Conservation (phyloP, 2,329 filamentous ascomycete genomes). For the Pseudopithomyces maydicus region DNA sequence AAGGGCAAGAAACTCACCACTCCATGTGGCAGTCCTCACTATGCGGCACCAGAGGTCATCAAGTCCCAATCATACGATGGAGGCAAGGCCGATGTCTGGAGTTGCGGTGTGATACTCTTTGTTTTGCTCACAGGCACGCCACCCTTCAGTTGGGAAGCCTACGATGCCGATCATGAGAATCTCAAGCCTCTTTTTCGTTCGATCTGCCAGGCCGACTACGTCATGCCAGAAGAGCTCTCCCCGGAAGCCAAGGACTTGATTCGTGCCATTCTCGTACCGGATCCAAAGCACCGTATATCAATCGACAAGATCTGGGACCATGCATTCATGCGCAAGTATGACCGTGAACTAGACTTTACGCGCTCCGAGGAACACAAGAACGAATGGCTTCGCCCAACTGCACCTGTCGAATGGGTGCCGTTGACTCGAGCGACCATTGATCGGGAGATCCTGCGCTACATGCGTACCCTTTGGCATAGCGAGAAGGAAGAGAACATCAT, state of each 20-base stretch:
- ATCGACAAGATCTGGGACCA: constrained; percentile 86
- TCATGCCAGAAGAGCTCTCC: constrained; percentile 59
- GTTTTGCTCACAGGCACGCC: constrained; percentile 83
- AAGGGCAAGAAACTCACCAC: constrained; percentile 79
- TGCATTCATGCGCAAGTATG: constrained; percentile 83
- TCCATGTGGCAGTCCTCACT: constrained; percentile 94
- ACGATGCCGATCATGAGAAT: constrained; percentile 58
- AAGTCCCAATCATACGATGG: constrained; percentile 78
- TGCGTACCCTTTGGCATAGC: constrained; percentile 90
- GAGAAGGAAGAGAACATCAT: constrained; percentile 75
- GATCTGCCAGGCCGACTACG: constrained; percentile 56
- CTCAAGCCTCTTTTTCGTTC: constrained; percentile 67
- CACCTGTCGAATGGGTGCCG: constrained; percentile 67
- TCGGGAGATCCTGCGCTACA: constrained; percentile 78
- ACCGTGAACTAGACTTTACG: constrained; percentile 72
- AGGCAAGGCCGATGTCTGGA: constrained; percentile 91
- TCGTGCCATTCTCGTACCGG: constrained; percentile 74
- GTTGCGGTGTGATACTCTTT: constrained; percentile 76
- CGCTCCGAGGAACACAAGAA: constrained; percentile 63
- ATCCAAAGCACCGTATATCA: constrained; percentile 78
- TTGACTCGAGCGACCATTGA: constrained; percentile 73
- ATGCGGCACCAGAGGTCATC: constrained; percentile 91
- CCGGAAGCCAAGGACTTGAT: constrained; percentile 78
- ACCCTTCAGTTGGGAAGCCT: constrained; percentile 68
- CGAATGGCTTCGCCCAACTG: constrained; percentile 58